Conservation (phyloP, 129 eudicot genomes). For the Oenanthe sinensis region DNA sequence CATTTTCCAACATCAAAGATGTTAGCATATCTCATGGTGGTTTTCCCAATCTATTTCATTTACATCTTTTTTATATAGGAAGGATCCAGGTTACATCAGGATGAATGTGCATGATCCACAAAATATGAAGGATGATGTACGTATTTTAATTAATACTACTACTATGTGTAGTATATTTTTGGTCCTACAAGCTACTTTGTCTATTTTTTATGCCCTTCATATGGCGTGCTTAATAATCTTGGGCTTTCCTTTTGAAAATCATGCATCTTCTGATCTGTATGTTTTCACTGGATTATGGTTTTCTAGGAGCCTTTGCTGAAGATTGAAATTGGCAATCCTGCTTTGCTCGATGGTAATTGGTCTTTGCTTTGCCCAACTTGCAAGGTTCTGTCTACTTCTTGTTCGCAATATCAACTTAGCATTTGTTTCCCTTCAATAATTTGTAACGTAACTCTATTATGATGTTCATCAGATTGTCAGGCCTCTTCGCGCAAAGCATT, state of each 20-base stretch:
- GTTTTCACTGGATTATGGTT: slow-evolving; percentile 4
- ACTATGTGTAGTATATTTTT: not conserved
- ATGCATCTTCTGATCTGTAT: not conserved
- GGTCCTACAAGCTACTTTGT: not conserved
- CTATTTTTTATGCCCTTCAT: not conserved
- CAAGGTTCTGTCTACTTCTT: slow-evolving; percentile 46
- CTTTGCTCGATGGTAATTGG: slow-evolving; percentile 93
- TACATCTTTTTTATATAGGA: slow-evolving; percentile 38
- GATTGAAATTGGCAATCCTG: slow-evolving; percentile 72
- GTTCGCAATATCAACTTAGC: not conserved
- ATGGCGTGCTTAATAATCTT: not conserved
- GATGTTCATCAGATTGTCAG: slow-evolving; percentile 61
- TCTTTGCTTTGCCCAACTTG: slow-evolving; percentile 95
- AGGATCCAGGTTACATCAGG: slow-evolving; percentile 92
- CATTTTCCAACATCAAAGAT: not conserved
- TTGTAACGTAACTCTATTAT: slow-evolving; percentile 5
- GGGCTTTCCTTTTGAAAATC: not conserved
- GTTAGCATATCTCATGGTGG: not conserved
- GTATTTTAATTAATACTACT: slow-evolving; percentile 16
- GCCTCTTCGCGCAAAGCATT: slow-evolving; percentile 95
- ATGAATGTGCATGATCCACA: slow-evolving; percentile 62
- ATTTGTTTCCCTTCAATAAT: not conserved
- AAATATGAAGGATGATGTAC: slow-evolving; percentile 90
- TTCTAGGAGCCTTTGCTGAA: slow-evolving; percentile 83
- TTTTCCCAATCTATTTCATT: not conserved